phyloP scores from a whole-genome alignment of 225 moss, liverwort and hornwort species.

The Bryum argenteum region DNA sequence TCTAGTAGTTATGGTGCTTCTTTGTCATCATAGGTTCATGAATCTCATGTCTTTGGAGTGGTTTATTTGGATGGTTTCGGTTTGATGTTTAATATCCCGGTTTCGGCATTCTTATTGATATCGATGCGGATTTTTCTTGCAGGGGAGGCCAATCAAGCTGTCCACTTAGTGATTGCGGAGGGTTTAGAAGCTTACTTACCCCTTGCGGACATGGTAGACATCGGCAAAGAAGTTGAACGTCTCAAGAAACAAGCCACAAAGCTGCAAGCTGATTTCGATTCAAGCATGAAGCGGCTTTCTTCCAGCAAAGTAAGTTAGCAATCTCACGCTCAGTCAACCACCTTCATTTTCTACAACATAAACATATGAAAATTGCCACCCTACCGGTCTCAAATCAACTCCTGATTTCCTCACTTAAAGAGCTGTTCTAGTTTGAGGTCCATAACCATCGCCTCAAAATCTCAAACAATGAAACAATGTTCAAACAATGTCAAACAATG shows the following conservation, averaged over 20 bases:
- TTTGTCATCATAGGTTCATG: too few relatives aligned
- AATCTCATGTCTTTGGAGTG: neutral
- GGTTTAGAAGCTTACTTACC: conserved; percentile 77
- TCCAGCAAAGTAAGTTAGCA: conserved; percentile 52
- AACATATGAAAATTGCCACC: too few relatives aligned
- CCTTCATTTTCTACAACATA: neutral
- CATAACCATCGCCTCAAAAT: neutral
- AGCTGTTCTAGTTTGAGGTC: neutral
- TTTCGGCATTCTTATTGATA: neutral
- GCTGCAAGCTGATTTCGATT: conserved; percentile 63
- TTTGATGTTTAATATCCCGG: neutral
- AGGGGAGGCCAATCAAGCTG: conserved; percentile 65
- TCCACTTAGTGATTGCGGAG: conserved; percentile 70
- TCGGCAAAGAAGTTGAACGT: conserved; percentile 64
- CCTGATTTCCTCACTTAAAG: neutral
- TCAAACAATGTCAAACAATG: too few relatives aligned
- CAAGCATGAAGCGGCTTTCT: conserved; percentile 66
- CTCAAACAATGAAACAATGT: too few relatives aligned
- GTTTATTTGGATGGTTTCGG: neutral
- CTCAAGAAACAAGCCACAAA: conserved; percentile 65
- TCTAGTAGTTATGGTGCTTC: too few relatives aligned
- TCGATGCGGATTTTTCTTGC: conserved; percentile 12
- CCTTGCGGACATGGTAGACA: conserved; percentile 68
- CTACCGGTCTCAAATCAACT: neutral
- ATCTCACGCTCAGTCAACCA: neutral